Evolutionary conservation across 768 basidiomycete species (phyloP).

Genomic region (Kwoniella dejecticola): DNA sequence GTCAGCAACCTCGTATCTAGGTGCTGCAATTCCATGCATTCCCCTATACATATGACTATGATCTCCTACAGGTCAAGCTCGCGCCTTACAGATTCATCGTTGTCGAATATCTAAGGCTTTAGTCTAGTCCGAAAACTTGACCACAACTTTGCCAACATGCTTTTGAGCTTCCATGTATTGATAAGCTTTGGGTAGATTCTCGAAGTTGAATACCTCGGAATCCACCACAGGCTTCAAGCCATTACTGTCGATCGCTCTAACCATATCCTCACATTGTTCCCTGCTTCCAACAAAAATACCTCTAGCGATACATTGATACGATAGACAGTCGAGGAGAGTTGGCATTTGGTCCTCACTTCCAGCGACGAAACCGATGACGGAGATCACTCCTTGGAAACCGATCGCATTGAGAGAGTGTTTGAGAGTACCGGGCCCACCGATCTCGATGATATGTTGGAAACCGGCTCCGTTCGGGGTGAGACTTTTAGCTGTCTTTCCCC

Average conservation of each 20-base stretch:
- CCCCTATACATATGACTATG: no score
- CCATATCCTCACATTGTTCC: constrained; percentile 20
- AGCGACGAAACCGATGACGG: constrained; percentile 28
- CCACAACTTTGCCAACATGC: constrained; percentile 67
- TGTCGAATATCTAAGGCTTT: no score
- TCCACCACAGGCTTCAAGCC: constrained; percentile 51
- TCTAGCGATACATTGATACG: constrained; percentile 15
- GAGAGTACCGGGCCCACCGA: constrained; percentile 32
- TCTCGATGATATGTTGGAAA: constrained; percentile 34
- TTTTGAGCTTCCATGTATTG: constrained; percentile 61
- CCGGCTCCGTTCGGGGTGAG: constrained; percentile 27
- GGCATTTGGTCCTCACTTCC: constrained; percentile 12
- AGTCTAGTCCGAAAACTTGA: constrained; percentile 34
- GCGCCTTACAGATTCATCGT: no score
- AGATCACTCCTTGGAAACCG: constrained; percentile 24
- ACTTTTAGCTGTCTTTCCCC: constrained; percentile 21
- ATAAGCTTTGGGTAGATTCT: constrained; percentile 61
- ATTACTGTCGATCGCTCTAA: constrained; percentile 15
- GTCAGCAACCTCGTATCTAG: no score
- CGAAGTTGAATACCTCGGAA: constrained; percentile 64
- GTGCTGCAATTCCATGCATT: no score
- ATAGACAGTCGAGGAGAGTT: constrained; percentile 10
- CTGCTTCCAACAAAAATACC: constrained; percentile 21
- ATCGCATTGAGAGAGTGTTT: constrained; percentile 30
- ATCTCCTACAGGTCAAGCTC: no score